phyloP scores from a whole-genome alignment of 352 stramenopile species.

The Phytophthora uliginosa region DNA sequence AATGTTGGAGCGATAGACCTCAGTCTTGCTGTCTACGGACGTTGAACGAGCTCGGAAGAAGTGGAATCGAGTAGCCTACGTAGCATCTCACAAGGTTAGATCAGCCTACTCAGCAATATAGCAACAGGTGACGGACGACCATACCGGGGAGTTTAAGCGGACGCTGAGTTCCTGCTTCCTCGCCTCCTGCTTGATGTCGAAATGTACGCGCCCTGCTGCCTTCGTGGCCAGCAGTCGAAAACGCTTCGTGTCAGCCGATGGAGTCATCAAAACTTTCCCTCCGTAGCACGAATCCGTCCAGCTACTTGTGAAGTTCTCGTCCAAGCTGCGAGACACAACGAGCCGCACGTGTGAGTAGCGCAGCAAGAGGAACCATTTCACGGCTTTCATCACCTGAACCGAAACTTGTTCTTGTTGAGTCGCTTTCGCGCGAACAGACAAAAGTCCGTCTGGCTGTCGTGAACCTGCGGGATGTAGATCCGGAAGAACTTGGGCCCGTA shows the following conservation, averaged over 20 bases:
- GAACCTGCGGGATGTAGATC: constrained; percentile 81
- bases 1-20: constrained; percentile 55
- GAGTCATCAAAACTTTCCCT: constrained; percentile 68
- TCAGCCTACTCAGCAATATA: neutral
- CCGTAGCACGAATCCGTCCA: constrained; percentile 73
- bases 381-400: constrained; percentile 60
- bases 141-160: constrained; percentile 63
- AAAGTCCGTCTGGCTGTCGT: constrained; percentile 76
- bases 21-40: constrained; percentile 37
- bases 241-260: constrained; percentile 51
- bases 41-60: constrained; percentile 54
- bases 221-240: constrained; percentile 67
- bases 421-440: constrained; percentile 84
- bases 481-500: constrained; percentile 81
- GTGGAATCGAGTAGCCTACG: constrained; percentile 54
- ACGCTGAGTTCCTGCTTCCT: constrained; percentile 81
- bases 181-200: constrained; percentile 79
- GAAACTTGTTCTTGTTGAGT: constrained; percentile 80
- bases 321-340: constrained; percentile 43
- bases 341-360: neutral
- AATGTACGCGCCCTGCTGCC: constrained; percentile 56
- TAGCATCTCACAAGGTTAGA: neutral
- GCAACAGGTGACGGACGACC: neutral
- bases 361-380: neutral
- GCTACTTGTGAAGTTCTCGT: constrained; percentile 66